Conservation (phyloP, 164 flowering plant genomes). For the grape (Vitis vinifera) region DNA sequence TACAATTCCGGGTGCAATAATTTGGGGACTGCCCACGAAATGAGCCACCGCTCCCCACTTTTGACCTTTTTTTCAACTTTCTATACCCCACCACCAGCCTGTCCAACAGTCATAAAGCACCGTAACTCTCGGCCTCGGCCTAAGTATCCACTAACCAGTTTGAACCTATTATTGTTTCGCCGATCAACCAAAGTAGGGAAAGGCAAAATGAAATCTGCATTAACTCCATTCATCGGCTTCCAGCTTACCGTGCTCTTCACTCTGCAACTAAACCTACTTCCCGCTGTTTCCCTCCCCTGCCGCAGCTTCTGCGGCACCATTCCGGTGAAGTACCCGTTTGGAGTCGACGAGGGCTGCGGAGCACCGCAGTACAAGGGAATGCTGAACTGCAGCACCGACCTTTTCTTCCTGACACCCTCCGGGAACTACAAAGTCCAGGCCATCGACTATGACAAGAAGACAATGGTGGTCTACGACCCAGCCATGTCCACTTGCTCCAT, state of each 20-base stretch:
- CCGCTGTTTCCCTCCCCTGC: slow-evolving; percentile 24
- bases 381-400: slow-evolving; percentile 63
- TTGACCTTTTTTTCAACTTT: not conserved
- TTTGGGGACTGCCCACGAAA: too few species aligned
- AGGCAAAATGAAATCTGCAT: not conserved
- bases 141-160: not conserved
- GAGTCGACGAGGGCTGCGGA: slow-evolving; percentile 87
- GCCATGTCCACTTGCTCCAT: slow-evolving; percentile 85
- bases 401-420: slow-evolving; percentile 48
- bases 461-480: slow-evolving; percentile 59
- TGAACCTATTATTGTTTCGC: not conserved
- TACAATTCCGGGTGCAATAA: too few species aligned
- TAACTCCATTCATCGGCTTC: not conserved
- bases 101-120: slow-evolving; percentile 12
- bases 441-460: slow-evolving; percentile 60
- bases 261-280: slow-evolving; percentile 3
- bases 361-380: slow-evolving; percentile 64
- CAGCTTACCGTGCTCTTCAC: not conserved
- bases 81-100: slow-evolving; percentile 28
- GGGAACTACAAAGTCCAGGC: slow-evolving; percentile 77
- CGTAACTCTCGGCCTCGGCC: not conserved
- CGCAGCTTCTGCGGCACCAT: slow-evolving; percentile 59
- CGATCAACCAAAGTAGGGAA: not conserved
- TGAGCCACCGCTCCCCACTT: too few species aligned
- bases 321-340: slow-evolving; percentile 71